Percentiles rank a stretch among this genome's conserved stretches.
phyloP scores from a whole-genome alignment of 1,284 basidiomycete genomes.

The Moesziomyces sp. region DNA sequence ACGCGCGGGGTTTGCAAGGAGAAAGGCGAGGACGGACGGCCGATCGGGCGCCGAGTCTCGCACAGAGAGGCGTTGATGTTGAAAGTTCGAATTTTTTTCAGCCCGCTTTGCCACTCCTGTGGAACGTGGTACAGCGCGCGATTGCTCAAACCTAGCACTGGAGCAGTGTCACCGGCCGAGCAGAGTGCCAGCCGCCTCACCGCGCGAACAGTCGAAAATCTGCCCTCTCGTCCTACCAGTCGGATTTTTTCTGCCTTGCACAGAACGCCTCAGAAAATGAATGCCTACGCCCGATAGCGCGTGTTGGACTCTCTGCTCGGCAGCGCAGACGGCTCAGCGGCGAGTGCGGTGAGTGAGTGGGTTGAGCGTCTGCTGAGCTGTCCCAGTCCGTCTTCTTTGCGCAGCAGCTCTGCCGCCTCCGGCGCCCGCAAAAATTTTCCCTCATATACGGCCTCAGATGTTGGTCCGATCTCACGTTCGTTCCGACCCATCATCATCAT shows the following conservation, averaged over 20 bases:
- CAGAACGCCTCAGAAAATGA: too few relatives aligned
- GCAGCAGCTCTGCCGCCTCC: not conserved
- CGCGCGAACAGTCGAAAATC: too few relatives aligned
- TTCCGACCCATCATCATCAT: conserved; percentile 23
- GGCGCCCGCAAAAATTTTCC: conserved; percentile 37
- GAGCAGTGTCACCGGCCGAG: conserved; percentile 4
- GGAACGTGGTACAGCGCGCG: not conserved
- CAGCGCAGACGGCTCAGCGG: too few relatives aligned
- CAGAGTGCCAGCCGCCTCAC: too few relatives aligned
- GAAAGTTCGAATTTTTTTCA: conserved; percentile 31
- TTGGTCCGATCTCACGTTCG: not conserved
- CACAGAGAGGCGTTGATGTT: not conserved
- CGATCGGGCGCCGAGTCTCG: not conserved
- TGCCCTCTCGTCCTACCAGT: too few relatives aligned
- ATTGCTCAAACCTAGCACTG: not conserved
- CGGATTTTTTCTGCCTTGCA: too few relatives aligned
- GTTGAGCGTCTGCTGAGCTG: too few relatives aligned
- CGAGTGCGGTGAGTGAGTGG: too few relatives aligned
- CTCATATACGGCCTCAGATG: not conserved
- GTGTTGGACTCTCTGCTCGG: too few relatives aligned
- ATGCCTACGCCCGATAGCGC: too few relatives aligned
- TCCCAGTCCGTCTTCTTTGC: not conserved
- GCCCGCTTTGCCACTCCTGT: not conserved
- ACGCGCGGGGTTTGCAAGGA: not conserved
- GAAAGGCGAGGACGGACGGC: not conserved